A percentile compares a stretch with the other conserved stretches of the same genome.
These are phyloP conservation scores for Aspergillus sp. DNA, from an alignment of 2,329 filamentous ascomycete genomes.

Conservation along the genomic window DNA sequence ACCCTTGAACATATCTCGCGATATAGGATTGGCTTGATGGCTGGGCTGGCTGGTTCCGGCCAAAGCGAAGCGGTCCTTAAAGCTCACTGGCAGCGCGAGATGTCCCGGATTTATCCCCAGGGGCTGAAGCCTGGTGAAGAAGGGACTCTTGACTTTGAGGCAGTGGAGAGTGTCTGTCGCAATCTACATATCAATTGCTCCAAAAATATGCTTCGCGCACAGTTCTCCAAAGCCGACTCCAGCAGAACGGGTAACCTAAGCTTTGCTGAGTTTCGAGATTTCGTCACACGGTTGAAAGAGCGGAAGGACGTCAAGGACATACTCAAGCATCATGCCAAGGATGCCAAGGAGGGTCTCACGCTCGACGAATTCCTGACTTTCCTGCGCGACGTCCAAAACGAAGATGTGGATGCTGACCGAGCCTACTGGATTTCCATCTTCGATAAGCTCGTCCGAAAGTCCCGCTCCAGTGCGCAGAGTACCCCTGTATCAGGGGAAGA, in stretches of 20 bases:
- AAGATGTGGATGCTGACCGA: constrained; percentile 67
- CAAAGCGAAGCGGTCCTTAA: constrained; percentile 80
- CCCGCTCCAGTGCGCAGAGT: constrained; percentile 48
- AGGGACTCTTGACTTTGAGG: constrained; percentile 72
- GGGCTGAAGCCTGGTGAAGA: constrained; percentile 50
- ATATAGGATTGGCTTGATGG: constrained; percentile 86
- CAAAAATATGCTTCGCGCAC: constrained; percentile 66
- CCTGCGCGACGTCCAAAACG: constrained; percentile 68
- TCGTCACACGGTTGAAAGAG: constrained; percentile 78
- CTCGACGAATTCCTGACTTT: constrained; percentile 73
- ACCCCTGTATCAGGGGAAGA: constrained; percentile 41
- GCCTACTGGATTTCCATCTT: constrained; percentile 71
- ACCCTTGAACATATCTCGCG: constrained; percentile 81
- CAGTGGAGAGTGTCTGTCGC: constrained; percentile 79
- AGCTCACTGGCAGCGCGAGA: constrained; percentile 82
- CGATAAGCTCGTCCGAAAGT: constrained; percentile 63
- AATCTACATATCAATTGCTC: constrained; percentile 91
- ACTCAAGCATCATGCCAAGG: constrained; percentile 61
- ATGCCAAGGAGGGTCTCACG: constrained; percentile 64
- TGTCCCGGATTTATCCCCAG: constrained; percentile 62
- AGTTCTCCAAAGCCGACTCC: constrained; percentile 72
- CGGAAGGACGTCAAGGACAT: constrained; percentile 76
- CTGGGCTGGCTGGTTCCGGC: constrained; percentile 70
- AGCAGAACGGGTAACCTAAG: constrained; percentile 64
- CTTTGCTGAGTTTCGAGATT: constrained; percentile 77